Evolutionary conservation across 2,329 filamentous ascomycete species (phyloP), one percentile per base, ranked within the genome.

Genomic region (Trichoderma sp.): DNA sequence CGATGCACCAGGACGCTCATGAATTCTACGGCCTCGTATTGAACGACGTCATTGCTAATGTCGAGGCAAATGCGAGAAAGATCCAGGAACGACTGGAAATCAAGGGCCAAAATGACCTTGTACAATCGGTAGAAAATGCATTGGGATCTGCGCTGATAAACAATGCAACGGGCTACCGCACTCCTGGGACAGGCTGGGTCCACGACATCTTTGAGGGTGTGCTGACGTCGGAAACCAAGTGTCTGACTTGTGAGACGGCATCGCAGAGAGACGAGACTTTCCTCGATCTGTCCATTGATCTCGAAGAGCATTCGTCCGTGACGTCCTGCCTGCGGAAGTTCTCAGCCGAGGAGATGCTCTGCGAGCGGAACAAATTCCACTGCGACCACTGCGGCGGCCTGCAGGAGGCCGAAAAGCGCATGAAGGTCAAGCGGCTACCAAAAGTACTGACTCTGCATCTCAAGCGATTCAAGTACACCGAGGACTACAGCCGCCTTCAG

Each of bases 1-100:
- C 94, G 4, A 97, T 97, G 92, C 95, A 99, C 78, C 95, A 99
- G 77, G 95, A 99, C 77, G 95, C 95, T 1, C 95, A 99, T 78
- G 95, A 99, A 76, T 99, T 99, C 73, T 88, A 98, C 73, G 97
- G 97, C 69, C 83, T 98, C 35, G 85, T 99, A 2, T 84, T 99
- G n/a, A 99, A 99, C 78, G 92, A 97, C 76, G 92, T 99, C 37
- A 94, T 99, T 63, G 88, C 93, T 57, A 97, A 94, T 74, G 93
- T 99, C 29, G 95, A 99, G 80, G 86, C 89, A n/a, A 92, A 94
- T 73, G 91, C 93, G 29, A 90, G 87, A 74, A 85, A 88, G 67
- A 80, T 89, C 60, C 84, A 84, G 58, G 83, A 85, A 57, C 80
- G 84, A 19, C 81, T 82, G 68, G 78, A 80, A 50, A 77, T 78